Evolutionary conservation across 2,329 filamentous ascomycete genomes (phyloP).

Genomic region (Colletotrichum sp.): DNA sequence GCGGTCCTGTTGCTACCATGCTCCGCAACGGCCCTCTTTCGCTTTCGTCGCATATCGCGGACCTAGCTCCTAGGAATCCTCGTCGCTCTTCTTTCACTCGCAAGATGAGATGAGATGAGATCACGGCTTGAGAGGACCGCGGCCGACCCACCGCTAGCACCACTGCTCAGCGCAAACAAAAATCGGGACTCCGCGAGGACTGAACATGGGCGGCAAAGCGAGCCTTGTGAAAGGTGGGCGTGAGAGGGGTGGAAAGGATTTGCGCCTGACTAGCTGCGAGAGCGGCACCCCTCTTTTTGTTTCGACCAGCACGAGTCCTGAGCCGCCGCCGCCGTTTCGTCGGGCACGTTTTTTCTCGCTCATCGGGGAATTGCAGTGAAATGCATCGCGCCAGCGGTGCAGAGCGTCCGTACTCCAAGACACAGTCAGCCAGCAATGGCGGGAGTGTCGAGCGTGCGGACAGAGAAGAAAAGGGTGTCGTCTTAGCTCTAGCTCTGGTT

Average conservation of each 20-base stretch:
- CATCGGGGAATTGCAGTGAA: constrained; percentile 12
- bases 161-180: background rate
- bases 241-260: constrained; percentile 2
- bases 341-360: constrained; percentile 1
- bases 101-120: constrained; percentile 18
- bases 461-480: constrained; percentile 9
- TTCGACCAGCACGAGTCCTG: background rate
- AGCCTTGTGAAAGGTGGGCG: constrained; percentile 41
- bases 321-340: background rate
- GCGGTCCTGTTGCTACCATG: background rate
- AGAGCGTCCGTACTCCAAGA: background rate
- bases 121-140: constrained; percentile 22
- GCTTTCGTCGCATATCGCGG: constrained; percentile 15
- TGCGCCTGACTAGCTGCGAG: constrained; percentile 2
- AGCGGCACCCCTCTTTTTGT: background rate
- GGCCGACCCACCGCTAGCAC: constrained; percentile 25
- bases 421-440: background rate
- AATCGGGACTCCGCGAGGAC: background rate
- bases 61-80: background rate
- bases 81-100: background rate
- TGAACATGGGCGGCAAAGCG: constrained; percentile 40
- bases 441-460: background rate
- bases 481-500: constrained; percentile 16
- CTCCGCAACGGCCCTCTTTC: constrained; percentile 1
- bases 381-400: constrained; percentile 10